Evolutionary conservation across 805 yeast genomes (phyloP), one percentile per base, ranked within the genome.

Genomic region (Candida germanica): DNA sequence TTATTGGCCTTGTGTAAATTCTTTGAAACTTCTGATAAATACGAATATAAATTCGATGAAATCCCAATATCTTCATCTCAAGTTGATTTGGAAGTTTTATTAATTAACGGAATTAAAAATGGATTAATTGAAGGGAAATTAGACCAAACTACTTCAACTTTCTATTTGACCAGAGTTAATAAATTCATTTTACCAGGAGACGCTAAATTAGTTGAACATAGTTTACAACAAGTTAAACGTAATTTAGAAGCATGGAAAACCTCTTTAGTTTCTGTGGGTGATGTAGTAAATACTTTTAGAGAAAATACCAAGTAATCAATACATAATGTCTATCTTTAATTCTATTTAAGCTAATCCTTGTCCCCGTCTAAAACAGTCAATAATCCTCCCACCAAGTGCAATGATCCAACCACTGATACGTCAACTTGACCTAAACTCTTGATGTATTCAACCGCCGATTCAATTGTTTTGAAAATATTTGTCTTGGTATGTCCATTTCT

Each of bases 351-450:
- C 20, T 49, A 58, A 33, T 58, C 59, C 37, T 43, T 58, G 31
- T 60, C 59, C 17, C 59, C 58, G 36, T 91, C 96, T 28, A 87
- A 62, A 5, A 89, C 96, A 3, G 87, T 88, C 25, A 93, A 61
- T 39, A 93, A 75, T 0, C 98, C 98, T 12, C 99, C 99, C 8
- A 93, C 95, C 39, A 94, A 66, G 56, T 91, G 96, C 46, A 93
- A 67, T 4, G 97, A 88, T 1, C 99, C 99, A 40, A 94, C 84
- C 0, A 88, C 97, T 62, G 88, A 83, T 1, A 87, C 94, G 44
- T 87, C 88, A 15, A 78, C 60, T 6, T 27, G 21, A 4, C 31
- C 36, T 5, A 39, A 31, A 9, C 16, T 20, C 27, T 42, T 29
- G n/a, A 47, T 20, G 8, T 31, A 40, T 10, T 38, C 38, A 33